Conservation (phyloP, 2,329 filamentous ascomycete genomes). For the Colletotrichum chrysophilum region DNA sequence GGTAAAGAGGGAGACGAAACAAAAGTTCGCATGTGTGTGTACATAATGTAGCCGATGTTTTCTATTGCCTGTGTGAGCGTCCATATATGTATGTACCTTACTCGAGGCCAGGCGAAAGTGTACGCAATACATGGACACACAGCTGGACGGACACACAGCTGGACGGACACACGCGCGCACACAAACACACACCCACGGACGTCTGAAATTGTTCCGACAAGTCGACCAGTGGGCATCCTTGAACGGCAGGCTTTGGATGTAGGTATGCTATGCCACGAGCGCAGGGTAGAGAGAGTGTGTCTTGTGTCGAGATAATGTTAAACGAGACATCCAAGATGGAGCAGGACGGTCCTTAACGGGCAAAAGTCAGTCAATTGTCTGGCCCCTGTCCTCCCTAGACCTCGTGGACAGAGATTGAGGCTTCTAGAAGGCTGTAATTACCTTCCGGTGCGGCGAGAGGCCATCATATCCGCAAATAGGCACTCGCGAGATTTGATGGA, state of each 20-base stretch:
- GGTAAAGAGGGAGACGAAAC: background rate
- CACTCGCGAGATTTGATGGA: constrained; percentile 20
- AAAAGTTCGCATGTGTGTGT: background rate
- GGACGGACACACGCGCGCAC: background rate
- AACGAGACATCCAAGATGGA: background rate
- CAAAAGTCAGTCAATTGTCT: background rate
- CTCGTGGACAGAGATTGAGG: background rate
- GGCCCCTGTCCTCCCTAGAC: background rate
- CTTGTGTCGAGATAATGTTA: background rate
- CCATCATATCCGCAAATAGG: constrained; percentile 22
- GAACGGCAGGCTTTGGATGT: background rate
- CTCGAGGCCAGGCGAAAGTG: background rate
- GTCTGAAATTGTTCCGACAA: background rate
- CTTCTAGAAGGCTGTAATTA: constrained; percentile 17
- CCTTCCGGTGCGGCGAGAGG: background rate
- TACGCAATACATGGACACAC: background rate
- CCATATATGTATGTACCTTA: background rate
- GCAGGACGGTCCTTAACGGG: background rate
- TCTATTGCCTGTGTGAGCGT: background rate
- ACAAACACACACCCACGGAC: background rate
- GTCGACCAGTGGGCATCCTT: background rate
- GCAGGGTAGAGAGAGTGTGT: background rate
- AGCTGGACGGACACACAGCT: background rate
- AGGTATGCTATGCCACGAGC: background rate
- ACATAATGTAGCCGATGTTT: background rate